Evolutionary conservation across 2,329 filamentous ascomycete species (phyloP).

Genomic region (Xylariaceae sp.): DNA sequence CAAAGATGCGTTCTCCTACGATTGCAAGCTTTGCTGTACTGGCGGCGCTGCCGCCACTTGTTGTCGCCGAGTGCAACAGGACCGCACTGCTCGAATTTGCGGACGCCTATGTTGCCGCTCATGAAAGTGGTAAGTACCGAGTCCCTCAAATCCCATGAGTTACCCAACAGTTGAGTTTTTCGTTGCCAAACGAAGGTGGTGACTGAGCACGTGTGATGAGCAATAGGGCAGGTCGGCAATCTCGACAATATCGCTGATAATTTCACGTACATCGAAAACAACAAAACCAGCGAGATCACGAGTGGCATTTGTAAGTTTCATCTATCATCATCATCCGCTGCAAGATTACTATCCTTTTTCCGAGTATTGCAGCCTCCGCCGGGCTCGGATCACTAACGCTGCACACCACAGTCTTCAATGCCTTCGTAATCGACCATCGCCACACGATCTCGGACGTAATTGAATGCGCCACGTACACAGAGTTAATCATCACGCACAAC

Average conservation of each 20-base stretch:
- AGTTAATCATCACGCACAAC: conserved; percentile 25
- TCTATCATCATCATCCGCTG: not conserved
- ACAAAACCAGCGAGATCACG: conserved; percentile 25
- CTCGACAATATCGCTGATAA: conserved; percentile 19
- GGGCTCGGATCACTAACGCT: not conserved
- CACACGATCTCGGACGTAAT: conserved; percentile 30
- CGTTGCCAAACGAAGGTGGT: not conserved
- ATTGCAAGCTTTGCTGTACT: conserved; percentile 4
- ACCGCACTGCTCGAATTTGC: conserved; percentile 15
- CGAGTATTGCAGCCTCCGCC: not conserved
- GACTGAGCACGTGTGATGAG: conserved; percentile 2
- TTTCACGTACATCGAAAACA: conserved; percentile 30
- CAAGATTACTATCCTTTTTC: not conserved
- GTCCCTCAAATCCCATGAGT: not conserved
- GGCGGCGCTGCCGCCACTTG: conserved; percentile 1
- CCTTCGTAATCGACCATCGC: conserved; percentile 26
- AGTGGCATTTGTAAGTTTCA: conserved; percentile 18
- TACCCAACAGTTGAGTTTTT: not conserved
- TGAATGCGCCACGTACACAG: conserved; percentile 29
- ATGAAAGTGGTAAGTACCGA: conserved; percentile 13
- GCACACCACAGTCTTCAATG: conserved; percentile 14
- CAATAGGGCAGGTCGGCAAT: conserved; percentile 11
- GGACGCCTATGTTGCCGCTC: conserved; percentile 17
- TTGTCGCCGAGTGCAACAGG: conserved; percentile 12
- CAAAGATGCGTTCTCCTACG: conserved; percentile 7